These are phyloP conservation scores for Pedinophyceae sp. DNA, from an alignment of 139 green algal species.

Conservation along the genomic window DNA sequence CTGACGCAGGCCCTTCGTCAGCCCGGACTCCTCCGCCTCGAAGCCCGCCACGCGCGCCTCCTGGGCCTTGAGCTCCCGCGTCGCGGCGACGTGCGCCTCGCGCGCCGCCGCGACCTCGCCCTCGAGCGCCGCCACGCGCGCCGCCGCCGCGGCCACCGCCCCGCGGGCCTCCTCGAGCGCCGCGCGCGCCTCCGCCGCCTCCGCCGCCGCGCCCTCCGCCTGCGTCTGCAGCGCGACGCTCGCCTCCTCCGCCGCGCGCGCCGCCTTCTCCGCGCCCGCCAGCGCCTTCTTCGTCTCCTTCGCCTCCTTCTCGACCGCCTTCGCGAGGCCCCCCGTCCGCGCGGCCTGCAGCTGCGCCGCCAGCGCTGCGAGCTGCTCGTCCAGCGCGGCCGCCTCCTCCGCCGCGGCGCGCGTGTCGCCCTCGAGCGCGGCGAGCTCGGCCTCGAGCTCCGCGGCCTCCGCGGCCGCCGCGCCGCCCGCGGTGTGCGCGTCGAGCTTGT, in stretches of 20 bases:
- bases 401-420: constrained; percentile 23
- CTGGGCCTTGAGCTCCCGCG: constrained; percentile 1
- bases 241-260: constrained; percentile 24
- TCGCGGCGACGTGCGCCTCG: constrained; percentile 3
- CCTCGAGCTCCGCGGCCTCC: constrained; percentile 33
- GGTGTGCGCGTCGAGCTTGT: constrained; percentile 39
- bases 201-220: constrained; percentile 14
- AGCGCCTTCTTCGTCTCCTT: too few species aligned
- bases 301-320: constrained; percentile 14
- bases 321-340: constrained; percentile 10
- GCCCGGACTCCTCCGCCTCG: constrained; percentile 5
- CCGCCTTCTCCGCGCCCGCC: constrained; percentile 1
- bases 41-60: not conserved
- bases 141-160: not conserved
- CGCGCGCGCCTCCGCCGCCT: constrained; percentile 23
- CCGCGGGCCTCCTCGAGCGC: not conserved
- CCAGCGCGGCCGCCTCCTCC: constrained; percentile 31
- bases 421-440: constrained; percentile 22
- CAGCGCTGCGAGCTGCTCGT: constrained; percentile 32
- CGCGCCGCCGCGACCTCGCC: constrained; percentile 43
- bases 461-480: constrained; percentile 47
- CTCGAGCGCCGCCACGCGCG: constrained; percentile 23
- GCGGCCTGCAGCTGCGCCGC: constrained; percentile 33
- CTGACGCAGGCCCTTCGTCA: constrained; percentile 22
- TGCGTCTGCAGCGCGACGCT: constrained; percentile 16